phyloP scores from a whole-genome alignment of 495 filamentous ascomycete species.

The Neurospora sp. region DNA sequence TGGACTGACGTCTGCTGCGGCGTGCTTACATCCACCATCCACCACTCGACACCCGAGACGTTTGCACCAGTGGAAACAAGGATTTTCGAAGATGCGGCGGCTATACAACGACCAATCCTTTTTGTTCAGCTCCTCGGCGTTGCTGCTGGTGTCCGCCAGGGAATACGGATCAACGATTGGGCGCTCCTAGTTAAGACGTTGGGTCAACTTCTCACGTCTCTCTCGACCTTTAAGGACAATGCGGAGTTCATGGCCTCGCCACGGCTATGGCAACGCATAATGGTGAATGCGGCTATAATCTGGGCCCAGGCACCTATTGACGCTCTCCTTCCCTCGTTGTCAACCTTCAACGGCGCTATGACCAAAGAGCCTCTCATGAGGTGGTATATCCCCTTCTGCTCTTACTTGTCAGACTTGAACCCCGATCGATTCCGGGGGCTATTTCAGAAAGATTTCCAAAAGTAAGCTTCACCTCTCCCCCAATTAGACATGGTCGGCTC shows the following conservation, averaged over 20 bases:
- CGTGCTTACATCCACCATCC: slow-evolving; percentile 66
- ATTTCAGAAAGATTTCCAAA: slow-evolving; percentile 71
- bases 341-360: slow-evolving; percentile 51
- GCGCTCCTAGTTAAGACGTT: slow-evolving; percentile 47
- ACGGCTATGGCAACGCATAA: slow-evolving; percentile 41
- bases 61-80: slow-evolving; percentile 52
- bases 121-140: slow-evolving; percentile 56
- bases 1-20: slow-evolving; percentile 61
- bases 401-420: slow-evolving; percentile 62
- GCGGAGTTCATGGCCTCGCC: slow-evolving; percentile 32
- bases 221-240: slow-evolving; percentile 23
- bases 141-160: slow-evolving; percentile 65
- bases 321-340: slow-evolving; percentile 57
- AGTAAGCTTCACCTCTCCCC: slow-evolving; percentile 30
- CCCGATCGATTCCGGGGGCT: slow-evolving; percentile 66
- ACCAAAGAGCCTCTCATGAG: slow-evolving; percentile 49
- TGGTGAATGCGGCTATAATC: slow-evolving; percentile 56
- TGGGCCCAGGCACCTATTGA: slow-evolving; percentile 74
- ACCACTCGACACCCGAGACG: slow-evolving; percentile 64
- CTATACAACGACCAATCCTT: slow-evolving; percentile 33
- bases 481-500: not conserved
- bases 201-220: slow-evolving; percentile 41
- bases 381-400: slow-evolving; percentile 77
- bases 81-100: slow-evolving; percentile 34
- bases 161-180: slow-evolving; percentile 66